A percentile compares a stretch with the other conserved stretches of the same genome.
These are phyloP conservation scores for Ustilago trichophora DNA, from an alignment of 1,284 basidiomycete species.

Conservation along the genomic window DNA sequence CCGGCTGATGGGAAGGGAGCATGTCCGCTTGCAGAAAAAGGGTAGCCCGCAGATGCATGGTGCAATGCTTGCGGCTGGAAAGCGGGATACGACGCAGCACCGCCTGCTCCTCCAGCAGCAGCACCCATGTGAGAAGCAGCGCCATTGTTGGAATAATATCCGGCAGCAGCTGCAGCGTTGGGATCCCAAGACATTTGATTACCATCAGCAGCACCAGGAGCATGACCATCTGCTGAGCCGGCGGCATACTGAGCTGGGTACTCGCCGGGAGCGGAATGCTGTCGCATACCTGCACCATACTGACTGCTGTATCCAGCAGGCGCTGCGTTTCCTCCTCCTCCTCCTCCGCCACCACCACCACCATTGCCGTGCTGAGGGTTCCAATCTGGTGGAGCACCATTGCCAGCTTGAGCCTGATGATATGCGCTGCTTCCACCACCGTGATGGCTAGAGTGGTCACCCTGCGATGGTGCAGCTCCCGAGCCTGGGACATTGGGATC, in stretches of 20 bases:
- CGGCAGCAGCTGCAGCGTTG: constrained; percentile 23
- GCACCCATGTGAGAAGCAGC: background rate
- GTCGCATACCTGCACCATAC: constrained; percentile 30
- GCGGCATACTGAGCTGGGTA: constrained; percentile 15
- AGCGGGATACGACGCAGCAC: constrained; percentile 8
- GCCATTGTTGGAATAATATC: constrained; percentile 13
- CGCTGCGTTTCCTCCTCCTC: background rate
- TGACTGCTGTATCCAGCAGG: too few relatives aligned
- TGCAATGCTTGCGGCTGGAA: constrained; percentile 39
- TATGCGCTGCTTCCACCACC: constrained; percentile 10
- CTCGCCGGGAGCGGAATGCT: constrained; percentile 44
- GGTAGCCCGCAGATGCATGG: constrained; percentile 31
- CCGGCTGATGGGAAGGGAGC: constrained; percentile 6
- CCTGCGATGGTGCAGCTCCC: constrained; percentile 18
- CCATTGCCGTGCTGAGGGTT: constrained; percentile 8
- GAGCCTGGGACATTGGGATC: constrained; percentile 16
- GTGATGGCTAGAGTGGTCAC: constrained; percentile 18
- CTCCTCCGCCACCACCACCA: too few relatives aligned
- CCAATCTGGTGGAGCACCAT: constrained; percentile 17
- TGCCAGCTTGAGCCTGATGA: constrained; percentile 2
- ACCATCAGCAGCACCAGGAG: constrained; percentile 3
- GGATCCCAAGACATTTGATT: constrained; percentile 28
- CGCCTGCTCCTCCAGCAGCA: background rate
- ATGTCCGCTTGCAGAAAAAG: constrained; percentile 14
- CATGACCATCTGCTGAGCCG: constrained; percentile 24